Evolutionary conservation across 164 flowering plant genomes (phyloP).

Genomic region (Cinnamomum chago): DNA sequence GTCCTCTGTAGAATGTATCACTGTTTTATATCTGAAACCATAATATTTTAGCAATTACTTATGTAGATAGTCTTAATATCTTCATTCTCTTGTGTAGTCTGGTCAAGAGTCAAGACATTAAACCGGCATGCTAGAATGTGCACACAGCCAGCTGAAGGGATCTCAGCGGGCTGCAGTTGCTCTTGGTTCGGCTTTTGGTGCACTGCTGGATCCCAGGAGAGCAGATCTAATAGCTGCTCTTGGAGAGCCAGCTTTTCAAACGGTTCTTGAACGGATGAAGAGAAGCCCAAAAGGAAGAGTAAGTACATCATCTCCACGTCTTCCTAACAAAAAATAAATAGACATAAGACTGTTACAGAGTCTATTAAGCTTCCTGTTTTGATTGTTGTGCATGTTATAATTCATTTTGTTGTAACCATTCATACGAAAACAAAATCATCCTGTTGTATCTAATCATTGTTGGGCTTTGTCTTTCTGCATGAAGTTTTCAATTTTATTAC

Average conservation of each 20-base stretch:
- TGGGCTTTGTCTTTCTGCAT: neutral
- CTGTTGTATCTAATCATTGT: neutral
- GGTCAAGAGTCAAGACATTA: too few relatives aligned
- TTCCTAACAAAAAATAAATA: neutral
- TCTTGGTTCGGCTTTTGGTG: slow-evolving; percentile 84
- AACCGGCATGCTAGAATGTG: slow-evolving; percentile 37
- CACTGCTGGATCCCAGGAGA: slow-evolving; percentile 78
- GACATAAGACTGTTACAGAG: neutral
- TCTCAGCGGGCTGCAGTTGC: slow-evolving; percentile 96
- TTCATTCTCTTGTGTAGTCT: too few relatives aligned
- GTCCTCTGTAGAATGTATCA: too few relatives aligned
- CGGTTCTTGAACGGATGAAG: slow-evolving; percentile 83
- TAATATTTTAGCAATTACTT: too few relatives aligned
- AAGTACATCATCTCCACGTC: slow-evolving; percentile 8
- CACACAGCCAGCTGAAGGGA: slow-evolving; percentile 50
- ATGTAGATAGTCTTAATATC: too few relatives aligned
- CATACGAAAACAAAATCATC: too few relatives aligned
- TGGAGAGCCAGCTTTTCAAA: slow-evolving; percentile 88
- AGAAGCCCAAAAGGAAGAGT: slow-evolving; percentile 78
- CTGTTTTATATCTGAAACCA: too few relatives aligned
- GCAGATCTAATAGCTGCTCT: slow-evolving; percentile 90
- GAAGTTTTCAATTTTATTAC: neutral
- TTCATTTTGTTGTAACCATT: neutral
- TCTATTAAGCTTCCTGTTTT: neutral
- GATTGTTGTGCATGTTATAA: neutral